Conservation (phyloP, 2,329 filamentous ascomycete species). For the Blumeria hordei region DNA sequence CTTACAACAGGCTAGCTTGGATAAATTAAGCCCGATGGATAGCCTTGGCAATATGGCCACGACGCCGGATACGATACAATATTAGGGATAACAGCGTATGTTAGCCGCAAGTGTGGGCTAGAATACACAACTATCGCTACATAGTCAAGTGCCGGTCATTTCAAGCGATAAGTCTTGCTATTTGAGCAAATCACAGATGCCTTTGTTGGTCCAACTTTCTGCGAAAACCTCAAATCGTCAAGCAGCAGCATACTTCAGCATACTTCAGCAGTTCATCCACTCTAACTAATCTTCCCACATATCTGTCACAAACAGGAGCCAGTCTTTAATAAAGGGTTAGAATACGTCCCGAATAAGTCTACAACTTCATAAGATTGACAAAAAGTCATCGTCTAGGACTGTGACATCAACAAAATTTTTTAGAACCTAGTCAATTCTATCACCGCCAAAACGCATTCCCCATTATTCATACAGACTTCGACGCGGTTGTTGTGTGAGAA, state of each 20-base stretch:
- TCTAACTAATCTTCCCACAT: no score
- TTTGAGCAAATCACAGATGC: conserved; percentile 25
- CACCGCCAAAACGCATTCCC: conserved; percentile 45
- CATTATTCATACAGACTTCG: conserved; percentile 37
- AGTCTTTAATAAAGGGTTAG: no score
- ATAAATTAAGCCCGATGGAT: no score
- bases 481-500: conserved; percentile 19
- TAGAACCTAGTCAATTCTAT: conserved; percentile 8
- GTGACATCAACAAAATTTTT: conserved; percentile 5
- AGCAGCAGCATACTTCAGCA: conserved; percentile 15
- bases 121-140: conserved; percentile 2
- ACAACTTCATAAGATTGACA: no score
- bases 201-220: conserved; percentile 30
- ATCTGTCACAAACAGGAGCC: no score
- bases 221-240: conserved; percentile 14
- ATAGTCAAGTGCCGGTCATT: conserved; percentile 16
- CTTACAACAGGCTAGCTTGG: no score
- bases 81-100: no score
- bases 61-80: no score
- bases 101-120: no score
- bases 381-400: neutral
- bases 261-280: conserved; percentile 1
- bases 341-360: no score
- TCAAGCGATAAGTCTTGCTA: conserved; percentile 15
- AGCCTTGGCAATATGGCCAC: no score